A percentile compares a stretch with the other conserved stretches of the same genome.
Conservation (phyloP, 192 early-diverging fungal genomes). For the Gonapodya prolifera region DNA sequence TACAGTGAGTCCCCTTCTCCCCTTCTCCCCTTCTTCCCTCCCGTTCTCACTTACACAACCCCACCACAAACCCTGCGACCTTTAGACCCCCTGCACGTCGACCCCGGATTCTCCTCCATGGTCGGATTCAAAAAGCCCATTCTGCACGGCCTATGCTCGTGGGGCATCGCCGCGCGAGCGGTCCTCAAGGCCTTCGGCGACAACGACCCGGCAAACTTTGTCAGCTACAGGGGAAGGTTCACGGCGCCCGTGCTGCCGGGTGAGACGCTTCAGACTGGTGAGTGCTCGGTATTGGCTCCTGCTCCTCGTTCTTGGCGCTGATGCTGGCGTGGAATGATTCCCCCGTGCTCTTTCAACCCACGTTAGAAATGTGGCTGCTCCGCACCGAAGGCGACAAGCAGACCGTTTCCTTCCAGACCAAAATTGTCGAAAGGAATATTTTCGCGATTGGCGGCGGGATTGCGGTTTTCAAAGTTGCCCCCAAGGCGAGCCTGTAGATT, state of each 20-base stretch:
- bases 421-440: slow-evolving; percentile 79
- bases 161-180: slow-evolving; percentile 82
- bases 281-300: too few relatives aligned
- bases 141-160: slow-evolving; percentile 88
- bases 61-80: slow-evolving; percentile 48
- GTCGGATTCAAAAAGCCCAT: slow-evolving; percentile 95
- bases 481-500: too few relatives aligned
- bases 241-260: slow-evolving; percentile 83
- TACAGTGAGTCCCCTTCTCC: too few relatives aligned
- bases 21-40: too few relatives aligned
- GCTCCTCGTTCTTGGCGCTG: too few relatives aligned
- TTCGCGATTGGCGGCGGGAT: slow-evolving; percentile 49
- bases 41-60: slow-evolving; percentile 20
- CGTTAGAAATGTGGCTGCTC: slow-evolving; percentile 77
- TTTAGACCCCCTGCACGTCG: slow-evolving; percentile 56
- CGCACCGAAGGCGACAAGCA: slow-evolving; percentile 65
- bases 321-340: too few relatives aligned
- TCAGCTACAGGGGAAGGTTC: slow-evolving; percentile 82
- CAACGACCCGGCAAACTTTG: slow-evolving; percentile 50
- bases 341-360: too few relatives aligned
- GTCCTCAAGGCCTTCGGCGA: slow-evolving; percentile 65
- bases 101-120: slow-evolving; percentile 82
- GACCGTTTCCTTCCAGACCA: slow-evolving; percentile 61
- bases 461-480: too few relatives aligned
- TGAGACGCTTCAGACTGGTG: slow-evolving; percentile 97